Evolutionary conservation across 495 filamentous ascomycete genomes (phyloP).

Genomic region (Talaromyces proteolyticus): DNA sequence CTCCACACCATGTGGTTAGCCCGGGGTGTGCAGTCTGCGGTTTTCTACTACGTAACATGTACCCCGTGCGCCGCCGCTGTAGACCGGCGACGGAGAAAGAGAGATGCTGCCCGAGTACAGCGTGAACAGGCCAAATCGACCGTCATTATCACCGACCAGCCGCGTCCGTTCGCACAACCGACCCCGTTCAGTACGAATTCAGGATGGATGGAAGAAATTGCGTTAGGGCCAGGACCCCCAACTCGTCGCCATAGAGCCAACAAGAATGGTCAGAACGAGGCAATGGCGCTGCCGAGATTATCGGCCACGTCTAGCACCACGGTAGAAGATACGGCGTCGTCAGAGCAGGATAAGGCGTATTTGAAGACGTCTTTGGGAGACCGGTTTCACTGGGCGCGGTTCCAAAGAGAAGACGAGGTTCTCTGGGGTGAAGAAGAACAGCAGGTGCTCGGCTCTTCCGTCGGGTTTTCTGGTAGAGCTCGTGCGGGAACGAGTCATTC

Average conservation of each 20-base stretch:
- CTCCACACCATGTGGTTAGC: slow-evolving; percentile 45
- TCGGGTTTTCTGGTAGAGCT: slow-evolving; percentile 46
- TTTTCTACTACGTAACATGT: slow-evolving; percentile 83
- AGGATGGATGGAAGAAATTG: slow-evolving; percentile 81
- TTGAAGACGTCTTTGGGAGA: slow-evolving; percentile 39
- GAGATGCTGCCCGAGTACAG: slow-evolving; percentile 55
- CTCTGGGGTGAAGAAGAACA: slow-evolving; percentile 56
- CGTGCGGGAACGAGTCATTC: slow-evolving; percentile 31
- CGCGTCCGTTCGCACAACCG: slow-evolving; percentile 70
- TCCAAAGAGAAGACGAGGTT: slow-evolving; percentile 81
- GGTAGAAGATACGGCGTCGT: slow-evolving; percentile 17
- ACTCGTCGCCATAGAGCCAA: slow-evolving; percentile 43
- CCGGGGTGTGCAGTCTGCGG: slow-evolving; percentile 64
- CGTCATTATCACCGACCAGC: slow-evolving; percentile 54
- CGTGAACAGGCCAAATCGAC: slow-evolving; percentile 49
- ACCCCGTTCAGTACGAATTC: slow-evolving; percentile 77
- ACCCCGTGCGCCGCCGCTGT: slow-evolving; percentile 66
- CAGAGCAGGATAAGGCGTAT: slow-evolving; percentile 27
- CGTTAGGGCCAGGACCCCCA: slow-evolving; percentile 67
- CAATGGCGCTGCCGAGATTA: slow-evolving; percentile 9
- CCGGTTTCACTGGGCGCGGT: slow-evolving; percentile 66
- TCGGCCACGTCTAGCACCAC: slow-evolving; percentile 19
- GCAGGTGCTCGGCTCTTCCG: slow-evolving; percentile 32
- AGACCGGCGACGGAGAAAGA: slow-evolving; percentile 57
- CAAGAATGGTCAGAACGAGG: slow-evolving; percentile 44